Conservation (phyloP, 1,139 yeast species). For the Geotrichum candidum region DNA sequence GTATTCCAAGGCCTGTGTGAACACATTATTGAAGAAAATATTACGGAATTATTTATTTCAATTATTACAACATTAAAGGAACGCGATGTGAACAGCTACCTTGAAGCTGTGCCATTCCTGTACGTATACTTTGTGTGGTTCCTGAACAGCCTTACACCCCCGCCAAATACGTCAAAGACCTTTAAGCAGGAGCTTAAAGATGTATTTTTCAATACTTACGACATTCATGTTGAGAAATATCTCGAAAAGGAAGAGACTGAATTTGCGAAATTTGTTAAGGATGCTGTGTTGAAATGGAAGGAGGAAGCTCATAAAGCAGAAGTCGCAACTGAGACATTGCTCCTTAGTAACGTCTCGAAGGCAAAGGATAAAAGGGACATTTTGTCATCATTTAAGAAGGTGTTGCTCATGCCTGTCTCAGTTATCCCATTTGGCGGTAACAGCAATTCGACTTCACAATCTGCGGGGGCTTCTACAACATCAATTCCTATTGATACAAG, state of each 20-base stretch:
- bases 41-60: constrained; percentile 31
- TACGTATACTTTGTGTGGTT: constrained; percentile 18
- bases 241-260: constrained; percentile 12
- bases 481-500: constrained; percentile 3
- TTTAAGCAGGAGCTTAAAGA: constrained; percentile 12
- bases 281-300: constrained; percentile 35
- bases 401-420: constrained; percentile 36
- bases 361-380: constrained; percentile 45
- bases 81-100: constrained; percentile 5
- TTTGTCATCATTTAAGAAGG: constrained; percentile 50
- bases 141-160: constrained; percentile 13
- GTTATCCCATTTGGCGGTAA: constrained; percentile 22
- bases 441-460: background rate
- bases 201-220: constrained; percentile 13
- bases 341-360: constrained; percentile 41
- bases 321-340: constrained; percentile 37
- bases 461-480: constrained; percentile 2
- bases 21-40: constrained; percentile 35
- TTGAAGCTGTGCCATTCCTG: constrained; percentile 18
- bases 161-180: constrained; percentile 3
- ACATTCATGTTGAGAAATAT: constrained; percentile 12
- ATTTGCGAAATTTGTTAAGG: constrained; percentile 24
- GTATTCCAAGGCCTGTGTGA: constrained; percentile 32
- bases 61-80: constrained; percentile 24
- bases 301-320: constrained; percentile 34